Conservation (phyloP, 1,284 basidiomycete genomes). For the Ceratobasidium sp. region DNA sequence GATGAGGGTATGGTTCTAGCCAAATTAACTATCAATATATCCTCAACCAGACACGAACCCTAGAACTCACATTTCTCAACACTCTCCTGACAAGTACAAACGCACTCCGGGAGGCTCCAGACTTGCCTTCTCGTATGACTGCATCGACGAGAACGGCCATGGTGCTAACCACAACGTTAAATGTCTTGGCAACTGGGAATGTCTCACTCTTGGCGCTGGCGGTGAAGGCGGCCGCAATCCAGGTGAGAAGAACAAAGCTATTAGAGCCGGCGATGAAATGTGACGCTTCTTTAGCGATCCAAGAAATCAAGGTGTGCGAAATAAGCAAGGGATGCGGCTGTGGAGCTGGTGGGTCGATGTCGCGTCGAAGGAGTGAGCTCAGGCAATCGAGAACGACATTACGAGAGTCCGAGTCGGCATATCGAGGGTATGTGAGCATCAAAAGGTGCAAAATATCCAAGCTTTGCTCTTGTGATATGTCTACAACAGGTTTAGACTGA, state of each 20-base stretch:
- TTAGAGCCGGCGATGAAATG: constrained; percentile 21
- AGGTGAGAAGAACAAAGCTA: constrained; percentile 24
- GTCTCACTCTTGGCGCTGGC: constrained; percentile 22
- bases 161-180: constrained; percentile 23
- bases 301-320: constrained; percentile 28
- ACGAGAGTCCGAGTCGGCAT: constrained; percentile 75
- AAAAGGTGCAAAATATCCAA: constrained; percentile 78
- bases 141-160: constrained; percentile 20
- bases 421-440: constrained; percentile 78
- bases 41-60: no score
- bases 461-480: constrained; percentile 69
- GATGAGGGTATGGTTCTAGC: constrained; percentile 52
- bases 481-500: constrained; percentile 53
- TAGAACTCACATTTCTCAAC: constrained; percentile 34
- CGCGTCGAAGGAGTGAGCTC: constrained; percentile 25
- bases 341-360: constrained; percentile 17
- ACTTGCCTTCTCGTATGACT: constrained; percentile 12
- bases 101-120: constrained; percentile 22
- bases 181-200: constrained; percentile 26
- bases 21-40: no score
- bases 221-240: constrained; percentile 28
- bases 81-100: constrained; percentile 28
- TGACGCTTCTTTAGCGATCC: constrained; percentile 35
- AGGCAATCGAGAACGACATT: constrained; percentile 67
- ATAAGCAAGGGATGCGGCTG: constrained; percentile 26